phyloP scores from a whole-genome alignment of 2,329 filamentous ascomycete species.

The Pseudocercospora ulei region DNA sequence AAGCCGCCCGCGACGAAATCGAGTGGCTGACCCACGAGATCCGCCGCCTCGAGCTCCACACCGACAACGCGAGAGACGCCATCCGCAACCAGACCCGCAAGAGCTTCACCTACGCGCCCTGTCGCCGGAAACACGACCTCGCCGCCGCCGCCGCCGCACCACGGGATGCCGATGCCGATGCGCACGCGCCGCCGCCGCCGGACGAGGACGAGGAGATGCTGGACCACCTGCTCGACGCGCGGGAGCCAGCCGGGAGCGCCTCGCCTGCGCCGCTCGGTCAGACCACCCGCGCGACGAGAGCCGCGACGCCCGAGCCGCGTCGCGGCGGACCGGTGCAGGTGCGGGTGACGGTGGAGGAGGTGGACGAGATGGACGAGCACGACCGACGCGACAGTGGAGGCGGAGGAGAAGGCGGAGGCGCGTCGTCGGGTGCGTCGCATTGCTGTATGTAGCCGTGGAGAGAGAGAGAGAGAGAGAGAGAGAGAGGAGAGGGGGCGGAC shows the following conservation, averaged over 20 bases:
- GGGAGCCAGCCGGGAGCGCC: not conserved
- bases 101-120: conserved; percentile 13
- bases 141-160: conserved; percentile 5
- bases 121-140: conserved; percentile 10
- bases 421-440: not conserved
- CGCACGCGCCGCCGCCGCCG: not conserved
- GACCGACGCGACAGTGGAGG: conserved; percentile 7
- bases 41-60: conserved; percentile 15
- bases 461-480: too few species aligned
- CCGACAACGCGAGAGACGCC: conserved; percentile 13
- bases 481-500: too few species aligned
- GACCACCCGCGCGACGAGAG: conserved; percentile 3
- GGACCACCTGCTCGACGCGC: conserved; percentile 8
- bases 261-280: too few species aligned
- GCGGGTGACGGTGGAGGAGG: not conserved
- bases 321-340: too few species aligned
- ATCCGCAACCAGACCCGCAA: conserved; percentile 7
- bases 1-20: conserved; percentile 16
- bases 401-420: too few species aligned
- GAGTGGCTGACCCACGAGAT: conserved; percentile 17
- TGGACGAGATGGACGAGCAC: not conserved
- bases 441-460: not conserved
- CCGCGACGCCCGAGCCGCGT: conserved; percentile 11
- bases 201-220: conserved; percentile 18
- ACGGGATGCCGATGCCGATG: not conserved